Evolutionary conservation across 768 basidiomycete genomes (phyloP), one percentile per base, ranked within the genome.

Genomic region (Russula griseocarnosa): DNA sequence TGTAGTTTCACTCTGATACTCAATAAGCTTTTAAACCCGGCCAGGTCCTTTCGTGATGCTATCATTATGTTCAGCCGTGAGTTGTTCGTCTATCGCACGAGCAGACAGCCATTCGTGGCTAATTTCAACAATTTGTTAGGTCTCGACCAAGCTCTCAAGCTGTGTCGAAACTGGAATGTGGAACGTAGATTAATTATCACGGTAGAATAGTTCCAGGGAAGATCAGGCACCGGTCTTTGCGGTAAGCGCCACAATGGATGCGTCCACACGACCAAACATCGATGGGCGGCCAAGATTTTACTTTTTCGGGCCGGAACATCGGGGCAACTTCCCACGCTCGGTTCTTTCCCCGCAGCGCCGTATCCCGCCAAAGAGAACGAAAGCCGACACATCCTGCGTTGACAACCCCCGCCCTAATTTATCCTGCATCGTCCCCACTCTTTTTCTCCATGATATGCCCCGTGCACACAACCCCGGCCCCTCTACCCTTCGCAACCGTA

Each of bases 371-470:
- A 49, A 67, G 62, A 51, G 66, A 62, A 68, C 67, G 46, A 68
- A 58, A 60, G 59, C 64, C 65, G 64, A 65, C 64, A 56, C 64
- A 61, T 60, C 55, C 63, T 38, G 51, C 67, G 42, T 67, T 63
- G 51, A 60, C 66, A 62, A 52, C 69, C 59, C 57, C 54, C 58
- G 52, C 60, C 62, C 65, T 68, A 69, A 67, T 62, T 68, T 58
- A 61, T 62, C 60, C 60, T 61, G 69, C 70, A 72, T 72, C 65
- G 67, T 61, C 71, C 69, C 71, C 70, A 66, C 66, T 69, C 75
- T 73, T 76, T 73, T 78, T 77, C 74, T 86, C 86, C 86, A 90
- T 90, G 87, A 87, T 75, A 91, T 91, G 89, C 88, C 88, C 83
- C 88, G 88, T 73, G 86, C 85, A 76, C 86, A 84, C 71, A 84